Evolutionary conservation across 2,329 filamentous ascomycete species (phyloP), one percentile per base, ranked within the genome.

Genomic region (Fusarium sp.): DNA sequence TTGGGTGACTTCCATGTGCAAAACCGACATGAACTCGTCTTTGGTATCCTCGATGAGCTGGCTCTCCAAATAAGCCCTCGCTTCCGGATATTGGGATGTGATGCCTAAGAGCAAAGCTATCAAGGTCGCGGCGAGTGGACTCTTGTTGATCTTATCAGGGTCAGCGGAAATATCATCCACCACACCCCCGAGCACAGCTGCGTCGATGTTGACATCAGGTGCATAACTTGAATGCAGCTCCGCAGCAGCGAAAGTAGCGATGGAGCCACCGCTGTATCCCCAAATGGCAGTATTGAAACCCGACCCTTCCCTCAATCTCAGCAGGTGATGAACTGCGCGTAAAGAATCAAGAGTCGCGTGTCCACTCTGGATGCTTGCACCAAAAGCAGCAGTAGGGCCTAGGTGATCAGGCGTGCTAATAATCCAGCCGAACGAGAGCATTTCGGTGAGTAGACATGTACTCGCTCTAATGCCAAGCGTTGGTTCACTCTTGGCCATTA

Each of bases 261-360:
- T 61, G 1, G 59, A 62, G 2, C 70, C 70, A 8, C 70, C 70
- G 14, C 70, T 73, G 8, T 73, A 73, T 19, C 68, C 70, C 68
- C 68, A 70, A 2, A 67, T 54, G 0, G 53, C 40, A 12, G 55
- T 56, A 6, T 17, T 64, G 7, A 61, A 51, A 7, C 30, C 39
- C 0, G 8, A 3, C 4, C 10, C 21, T 1, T 43, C n/a, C 1
- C n/a, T 48, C 14, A 54, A 6, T 3, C 34, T 53, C 2, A 65
- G 23, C 15, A 58, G 52, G 14, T 63, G 63, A 6, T 79, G 60
- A 4, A 78, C 77, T 2, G 80, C 80, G 10, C 80, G 77, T 4
- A 82, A 56, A 3, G 76, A 75, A 57, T 84, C 79, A 24, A 83
- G 71, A 9, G 78, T 79, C 1, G 78, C 77, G 48, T 83, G 76